phyloP scores from a whole-genome alignment of 306 rosid species.

The Acacia melanoxylon region DNA sequence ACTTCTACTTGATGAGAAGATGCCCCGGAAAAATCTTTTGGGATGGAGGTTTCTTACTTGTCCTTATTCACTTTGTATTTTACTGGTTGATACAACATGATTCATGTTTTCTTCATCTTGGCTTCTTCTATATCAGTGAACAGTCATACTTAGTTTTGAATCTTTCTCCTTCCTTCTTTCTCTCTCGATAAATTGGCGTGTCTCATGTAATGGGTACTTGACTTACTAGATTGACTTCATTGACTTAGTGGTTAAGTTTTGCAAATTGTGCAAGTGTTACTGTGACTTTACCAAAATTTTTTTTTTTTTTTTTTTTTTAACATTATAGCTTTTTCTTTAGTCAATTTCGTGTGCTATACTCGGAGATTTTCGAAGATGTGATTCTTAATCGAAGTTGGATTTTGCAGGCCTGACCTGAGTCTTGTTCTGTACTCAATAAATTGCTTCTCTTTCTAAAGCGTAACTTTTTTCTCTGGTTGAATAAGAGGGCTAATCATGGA shows the following conservation, averaged over 20 bases:
- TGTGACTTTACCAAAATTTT: neutral
- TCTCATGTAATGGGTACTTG: slow-evolving; percentile 5
- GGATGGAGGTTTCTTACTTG: neutral
- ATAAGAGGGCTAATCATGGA: slow-evolving; percentile 46
- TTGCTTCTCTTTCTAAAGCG: slow-evolving; percentile 22
- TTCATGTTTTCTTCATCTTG: slow-evolving; percentile 25
- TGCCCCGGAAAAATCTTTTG: neutral
- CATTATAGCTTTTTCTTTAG: neutral
- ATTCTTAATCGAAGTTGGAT: slow-evolving; percentile 12
- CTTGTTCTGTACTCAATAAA: neutral
- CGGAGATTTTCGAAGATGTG: neutral
- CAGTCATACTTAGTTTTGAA: neutral
- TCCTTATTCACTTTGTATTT: neutral
- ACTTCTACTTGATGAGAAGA: neutral
- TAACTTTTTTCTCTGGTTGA: slow-evolving; percentile 11
- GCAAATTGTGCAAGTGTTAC: neutral
- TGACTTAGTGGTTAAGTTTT: slow-evolving; percentile 17
- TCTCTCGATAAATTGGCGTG: slow-evolving; percentile 7
- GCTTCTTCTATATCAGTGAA: neutral
- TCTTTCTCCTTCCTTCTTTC: neutral
- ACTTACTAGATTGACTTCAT: slow-evolving; percentile 26
- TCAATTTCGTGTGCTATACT: neutral
- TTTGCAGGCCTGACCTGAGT: slow-evolving; percentile 30
- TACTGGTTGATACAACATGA: slow-evolving; percentile 11
- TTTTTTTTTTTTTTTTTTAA: neutral